Percentiles rank a stretch among this genome's conserved stretches.
These are phyloP conservation scores for Conoideocrella luteorostrata DNA, from an alignment of 2,329 filamentous ascomycete genomes.

Conservation along the genomic window DNA sequence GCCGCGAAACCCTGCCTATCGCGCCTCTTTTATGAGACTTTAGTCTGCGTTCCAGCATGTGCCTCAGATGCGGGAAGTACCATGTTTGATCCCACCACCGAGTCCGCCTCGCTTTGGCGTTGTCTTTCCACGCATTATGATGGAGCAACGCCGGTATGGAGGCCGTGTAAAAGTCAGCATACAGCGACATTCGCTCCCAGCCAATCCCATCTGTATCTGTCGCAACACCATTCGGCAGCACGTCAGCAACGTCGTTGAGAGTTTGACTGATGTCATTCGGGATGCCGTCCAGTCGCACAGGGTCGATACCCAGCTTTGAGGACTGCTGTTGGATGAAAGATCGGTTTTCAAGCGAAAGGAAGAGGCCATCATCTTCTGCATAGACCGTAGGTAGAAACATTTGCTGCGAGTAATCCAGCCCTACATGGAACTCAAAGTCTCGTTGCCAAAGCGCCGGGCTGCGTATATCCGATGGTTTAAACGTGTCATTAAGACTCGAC, in stretches of 20 bases:
- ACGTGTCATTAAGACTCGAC: background rate
- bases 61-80: conserved; percentile 17
- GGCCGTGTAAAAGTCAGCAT: conserved; percentile 16
- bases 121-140: conserved; percentile 19
- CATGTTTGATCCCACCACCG: conserved; percentile 20
- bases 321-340: conserved; percentile 13
- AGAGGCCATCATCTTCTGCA: conserved; percentile 14
- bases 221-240: too few relatives aligned
- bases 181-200: conserved; percentile 14
- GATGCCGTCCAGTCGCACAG: conserved; percentile 13
- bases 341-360: conserved; percentile 15
- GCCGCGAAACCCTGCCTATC: too few relatives aligned
- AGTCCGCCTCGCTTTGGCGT: too few relatives aligned
- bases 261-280: conserved; percentile 16
- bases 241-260: too few relatives aligned
- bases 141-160: conserved; percentile 17
- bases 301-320: conserved; percentile 11
- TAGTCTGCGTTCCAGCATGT: too few relatives aligned
- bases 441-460: too few relatives aligned
- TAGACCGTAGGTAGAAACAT: conserved; percentile 17
- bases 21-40: too few relatives aligned
- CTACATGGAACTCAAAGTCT: conserved; percentile 19
- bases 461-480: conserved; percentile 6
- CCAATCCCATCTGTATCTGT: too few relatives aligned
- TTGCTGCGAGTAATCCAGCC: conserved; percentile 21